phyloP scores from a whole-genome alignment of 208 protist genomes.

The Leptomonas seymouri region DNA sequence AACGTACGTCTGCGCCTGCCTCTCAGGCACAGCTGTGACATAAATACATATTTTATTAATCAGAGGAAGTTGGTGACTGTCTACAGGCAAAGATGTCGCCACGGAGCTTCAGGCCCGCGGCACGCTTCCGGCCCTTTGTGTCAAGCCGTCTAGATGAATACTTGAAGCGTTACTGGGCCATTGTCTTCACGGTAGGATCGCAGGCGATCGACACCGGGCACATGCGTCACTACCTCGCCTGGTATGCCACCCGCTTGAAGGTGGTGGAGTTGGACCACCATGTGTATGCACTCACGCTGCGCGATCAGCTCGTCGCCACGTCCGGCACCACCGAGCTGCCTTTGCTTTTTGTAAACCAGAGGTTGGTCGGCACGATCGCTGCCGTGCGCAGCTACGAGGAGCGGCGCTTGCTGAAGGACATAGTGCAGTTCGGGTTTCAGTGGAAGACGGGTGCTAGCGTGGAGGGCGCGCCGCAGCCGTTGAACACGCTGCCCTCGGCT shows the following conservation, averaged over 20 bases:
- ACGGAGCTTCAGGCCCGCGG: constrained; percentile 3
- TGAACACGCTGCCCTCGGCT: constrained; percentile 67
- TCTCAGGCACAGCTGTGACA: too few relatives aligned
- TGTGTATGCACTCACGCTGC: constrained; percentile 59
- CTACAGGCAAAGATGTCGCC: constrained; percentile 17
- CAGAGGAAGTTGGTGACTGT: too few relatives aligned
- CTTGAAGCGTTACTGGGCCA: constrained; percentile 79
- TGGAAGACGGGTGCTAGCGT: constrained; percentile 65
- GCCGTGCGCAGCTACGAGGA: constrained; percentile 75
- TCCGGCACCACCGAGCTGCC: constrained; percentile 64
- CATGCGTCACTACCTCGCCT: constrained; percentile 89
- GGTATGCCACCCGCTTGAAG: constrained; percentile 88
- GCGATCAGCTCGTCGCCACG: constrained; percentile 43
- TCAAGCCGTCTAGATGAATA: constrained; percentile 64
- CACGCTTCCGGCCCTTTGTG: constrained; percentile 64
- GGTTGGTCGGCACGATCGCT: constrained; percentile 70
- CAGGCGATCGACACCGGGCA: constrained; percentile 78
- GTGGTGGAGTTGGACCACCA: constrained; percentile 90
- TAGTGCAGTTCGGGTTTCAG: constrained; percentile 90
- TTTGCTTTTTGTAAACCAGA: constrained; percentile 87
- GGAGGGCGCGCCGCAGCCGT: constrained; percentile 40
- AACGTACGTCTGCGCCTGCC: too few relatives aligned
- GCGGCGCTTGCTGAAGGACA: constrained; percentile 78
- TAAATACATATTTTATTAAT: too few relatives aligned
- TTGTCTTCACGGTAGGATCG: constrained; percentile 81